Evolutionary conservation across 805 yeast genomes (phyloP).

Genomic region (Starmerella tilneyi): DNA sequence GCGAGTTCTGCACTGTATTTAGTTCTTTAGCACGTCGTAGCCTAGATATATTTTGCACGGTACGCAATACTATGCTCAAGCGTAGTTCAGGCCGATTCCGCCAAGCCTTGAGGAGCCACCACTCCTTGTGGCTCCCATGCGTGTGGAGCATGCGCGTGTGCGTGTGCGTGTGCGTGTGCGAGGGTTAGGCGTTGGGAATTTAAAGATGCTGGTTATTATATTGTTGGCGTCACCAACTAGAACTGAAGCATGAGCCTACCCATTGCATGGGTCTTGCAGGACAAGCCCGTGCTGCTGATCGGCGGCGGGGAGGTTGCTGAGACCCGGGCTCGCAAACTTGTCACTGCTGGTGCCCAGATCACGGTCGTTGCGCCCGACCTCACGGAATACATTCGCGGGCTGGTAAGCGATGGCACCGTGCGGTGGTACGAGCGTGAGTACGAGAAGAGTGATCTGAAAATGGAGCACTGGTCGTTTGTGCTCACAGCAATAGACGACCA

Average conservation of each 20-base stretch:
- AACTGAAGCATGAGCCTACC: slow-evolving; percentile 15
- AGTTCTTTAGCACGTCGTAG: too few species aligned
- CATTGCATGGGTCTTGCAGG: slow-evolving; percentile 27
- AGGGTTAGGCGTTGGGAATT: too few species aligned
- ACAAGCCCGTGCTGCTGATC: slow-evolving; percentile 55
- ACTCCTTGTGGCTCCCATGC: too few species aligned
- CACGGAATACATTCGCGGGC: slow-evolving; percentile 41
- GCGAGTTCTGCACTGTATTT: too few species aligned
- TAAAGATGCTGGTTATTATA: too few species aligned
- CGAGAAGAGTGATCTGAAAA: slow-evolving; percentile 25
- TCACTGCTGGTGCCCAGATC: slow-evolving; percentile 59
- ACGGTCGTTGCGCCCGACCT: slow-evolving; percentile 49
- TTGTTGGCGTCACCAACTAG: too few species aligned
- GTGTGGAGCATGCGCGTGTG: too few species aligned
- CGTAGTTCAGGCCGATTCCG: too few species aligned
- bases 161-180: too few species aligned
- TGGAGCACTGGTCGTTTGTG: slow-evolving; percentile 49
- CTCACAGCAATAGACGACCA: slow-evolving; percentile 70
- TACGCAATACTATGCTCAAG: too few species aligned
- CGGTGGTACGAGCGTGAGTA: slow-evolving; percentile 16
- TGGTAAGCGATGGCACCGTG: slow-evolving; percentile 17
- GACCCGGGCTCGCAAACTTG: slow-evolving; percentile 53
- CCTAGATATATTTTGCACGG: too few species aligned
- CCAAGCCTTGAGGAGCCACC: too few species aligned
- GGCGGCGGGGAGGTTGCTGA: slow-evolving; percentile 65